Evolutionary conservation across 495 filamentous ascomycete species (phyloP).

Genomic region (Glonium stellatum): DNA sequence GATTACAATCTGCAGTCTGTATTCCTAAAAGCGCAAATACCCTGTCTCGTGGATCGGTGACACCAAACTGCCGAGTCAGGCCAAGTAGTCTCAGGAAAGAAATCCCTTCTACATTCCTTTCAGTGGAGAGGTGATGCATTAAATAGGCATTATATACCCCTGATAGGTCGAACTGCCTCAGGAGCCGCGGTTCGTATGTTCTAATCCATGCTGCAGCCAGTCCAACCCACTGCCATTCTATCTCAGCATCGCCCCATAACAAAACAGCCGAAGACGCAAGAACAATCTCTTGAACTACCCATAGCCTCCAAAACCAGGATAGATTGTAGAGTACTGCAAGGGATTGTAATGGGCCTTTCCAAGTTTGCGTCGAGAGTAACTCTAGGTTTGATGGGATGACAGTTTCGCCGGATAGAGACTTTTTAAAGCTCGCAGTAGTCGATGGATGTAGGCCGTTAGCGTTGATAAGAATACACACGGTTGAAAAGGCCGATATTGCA

Average conservation of each 20-base stretch:
- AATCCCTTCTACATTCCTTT: not conserved
- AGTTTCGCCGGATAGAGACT: too few species aligned
- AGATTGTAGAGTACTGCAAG: not conserved
- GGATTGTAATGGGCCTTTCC: not conserved
- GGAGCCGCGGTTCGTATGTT: not conserved
- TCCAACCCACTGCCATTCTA: not conserved
- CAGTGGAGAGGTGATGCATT: conserved; percentile 1
- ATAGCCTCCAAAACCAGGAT: not conserved
- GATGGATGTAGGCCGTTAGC: too few species aligned
- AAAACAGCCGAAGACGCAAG: not conserved
- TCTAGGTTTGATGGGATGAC: not conserved
- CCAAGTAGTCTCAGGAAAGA: conserved; percentile 6
- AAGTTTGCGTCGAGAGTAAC: too few species aligned
- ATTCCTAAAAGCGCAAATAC: conserved; percentile 9
- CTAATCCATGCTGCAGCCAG: conserved; percentile 9
- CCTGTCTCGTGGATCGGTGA: conserved; percentile 11
- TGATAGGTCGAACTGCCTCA: conserved; percentile 1
- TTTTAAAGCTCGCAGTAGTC: too few species aligned
- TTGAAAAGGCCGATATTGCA: too few species aligned
- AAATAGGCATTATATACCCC: conserved; percentile 11
- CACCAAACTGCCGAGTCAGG: conserved; percentile 3
- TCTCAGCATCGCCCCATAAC: conserved; percentile 1
- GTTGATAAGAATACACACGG: too few species aligned
- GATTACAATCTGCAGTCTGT: conserved; percentile 4
- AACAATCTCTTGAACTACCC: not conserved